Conservation (phyloP, 495 filamentous ascomycete species). For the Diplogelasinospora grovesii region DNA sequence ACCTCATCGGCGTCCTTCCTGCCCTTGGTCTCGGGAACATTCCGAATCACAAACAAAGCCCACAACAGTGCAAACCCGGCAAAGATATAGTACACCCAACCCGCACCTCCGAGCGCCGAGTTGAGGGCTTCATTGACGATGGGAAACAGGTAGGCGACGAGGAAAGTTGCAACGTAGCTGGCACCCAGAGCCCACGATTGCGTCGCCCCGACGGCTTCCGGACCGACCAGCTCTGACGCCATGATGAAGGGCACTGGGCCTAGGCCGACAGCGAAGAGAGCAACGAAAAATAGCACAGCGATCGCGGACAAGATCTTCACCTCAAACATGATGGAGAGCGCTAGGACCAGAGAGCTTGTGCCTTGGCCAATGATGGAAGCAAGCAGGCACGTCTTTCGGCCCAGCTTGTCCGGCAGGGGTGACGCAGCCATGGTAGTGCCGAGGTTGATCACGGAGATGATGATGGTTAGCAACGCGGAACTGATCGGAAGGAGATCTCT, state of each 20-base stretch:
- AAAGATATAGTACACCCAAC: constrained; percentile 85
- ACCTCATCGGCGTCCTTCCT: constrained; percentile 79
- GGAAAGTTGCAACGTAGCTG: constrained; percentile 86
- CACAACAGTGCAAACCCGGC: constrained; percentile 61
- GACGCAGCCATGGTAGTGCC: constrained; percentile 73
- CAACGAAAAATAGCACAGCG: constrained; percentile 76
- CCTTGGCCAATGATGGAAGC: constrained; percentile 80
- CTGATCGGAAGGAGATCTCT: constrained; percentile 66
- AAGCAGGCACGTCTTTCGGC: constrained; percentile 76
- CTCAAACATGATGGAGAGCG: constrained; percentile 62
- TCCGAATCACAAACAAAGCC: constrained; percentile 57
- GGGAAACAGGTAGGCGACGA: constrained; percentile 91
- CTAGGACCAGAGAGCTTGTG: constrained; percentile 62
- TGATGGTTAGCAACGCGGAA: constrained; percentile 73
- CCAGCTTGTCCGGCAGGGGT: constrained; percentile 76
- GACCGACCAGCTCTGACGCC: constrained; percentile 77
- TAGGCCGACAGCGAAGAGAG: constrained; percentile 82
- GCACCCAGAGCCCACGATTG: constrained; percentile 79
- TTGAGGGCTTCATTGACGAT: constrained; percentile 67
- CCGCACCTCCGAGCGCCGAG: constrained; percentile 52
- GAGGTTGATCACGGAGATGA: constrained; percentile 81
- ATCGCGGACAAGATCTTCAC: constrained; percentile 70
- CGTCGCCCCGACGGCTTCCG: constrained; percentile 81
- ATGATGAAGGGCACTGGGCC: constrained; percentile 94
- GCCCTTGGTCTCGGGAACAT: constrained; percentile 79